Evolutionary conservation across 805 yeast species (phyloP).

Genomic region (Ogataea populi-albae): DNA sequence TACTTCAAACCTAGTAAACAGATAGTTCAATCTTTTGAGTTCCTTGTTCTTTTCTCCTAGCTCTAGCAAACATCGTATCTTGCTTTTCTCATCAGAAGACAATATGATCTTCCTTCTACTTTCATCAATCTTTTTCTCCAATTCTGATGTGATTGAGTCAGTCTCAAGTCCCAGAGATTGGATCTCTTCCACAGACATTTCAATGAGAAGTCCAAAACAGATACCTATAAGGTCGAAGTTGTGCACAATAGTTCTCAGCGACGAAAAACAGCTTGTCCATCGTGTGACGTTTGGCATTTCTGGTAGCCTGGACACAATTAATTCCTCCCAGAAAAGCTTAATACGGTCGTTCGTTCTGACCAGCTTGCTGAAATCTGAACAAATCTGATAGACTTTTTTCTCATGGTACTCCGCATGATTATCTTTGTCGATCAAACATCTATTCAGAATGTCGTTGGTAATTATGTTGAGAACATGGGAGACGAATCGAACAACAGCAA

Average conservation of each 20-base stretch:
- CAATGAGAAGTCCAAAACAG: neutral
- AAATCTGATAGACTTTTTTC: neutral
- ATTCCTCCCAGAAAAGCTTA: neutral
- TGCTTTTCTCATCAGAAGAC: no score
- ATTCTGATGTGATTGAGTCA: no score
- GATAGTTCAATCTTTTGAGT: neutral
- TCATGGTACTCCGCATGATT: neutral
- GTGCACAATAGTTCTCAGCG: slow-evolving; percentile 1
- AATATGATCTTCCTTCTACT: no score
- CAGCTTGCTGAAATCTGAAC: neutral
- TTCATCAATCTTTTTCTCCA: no score
- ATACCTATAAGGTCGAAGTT: neutral
- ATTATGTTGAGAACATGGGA: slow-evolving; percentile 2
- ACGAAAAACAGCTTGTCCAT: slow-evolving; percentile 1
- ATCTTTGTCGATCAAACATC: neutral
- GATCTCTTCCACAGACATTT: neutral
- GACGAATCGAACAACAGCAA: neutral
- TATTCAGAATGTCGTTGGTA: neutral
- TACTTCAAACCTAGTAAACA: neutral
- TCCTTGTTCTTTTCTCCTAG: neutral
- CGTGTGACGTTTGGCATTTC: neutral
- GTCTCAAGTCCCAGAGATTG: no score
- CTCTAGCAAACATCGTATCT: neutral
- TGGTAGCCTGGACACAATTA: neutral
- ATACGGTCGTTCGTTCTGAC: neutral